Percentiles rank a stretch among this genome's conserved stretches.
Conservation (phyloP, 2,329 filamentous ascomycete species). For the Graphilbum ipis-grandicollis region DNA sequence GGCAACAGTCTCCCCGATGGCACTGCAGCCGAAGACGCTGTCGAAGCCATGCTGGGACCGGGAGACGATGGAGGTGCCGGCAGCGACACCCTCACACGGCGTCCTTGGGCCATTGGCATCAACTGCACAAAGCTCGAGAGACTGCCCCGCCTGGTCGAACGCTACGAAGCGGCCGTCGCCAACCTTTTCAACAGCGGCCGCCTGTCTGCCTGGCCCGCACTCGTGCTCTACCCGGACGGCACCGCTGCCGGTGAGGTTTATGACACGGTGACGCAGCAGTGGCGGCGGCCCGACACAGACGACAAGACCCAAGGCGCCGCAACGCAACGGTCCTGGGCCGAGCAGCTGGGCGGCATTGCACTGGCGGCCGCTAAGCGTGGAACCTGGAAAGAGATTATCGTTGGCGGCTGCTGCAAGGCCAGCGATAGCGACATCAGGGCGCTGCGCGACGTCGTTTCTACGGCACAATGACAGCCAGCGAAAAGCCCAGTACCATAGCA, state of each 20-base stretch:
- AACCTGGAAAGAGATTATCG: slow-evolving; percentile 27
- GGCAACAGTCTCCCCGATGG: slow-evolving; percentile 38
- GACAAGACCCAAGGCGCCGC: background rate
- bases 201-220: slow-evolving; percentile 25
- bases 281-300: slow-evolving; percentile 25
- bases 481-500: too few relatives aligned
- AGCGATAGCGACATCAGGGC: slow-evolving; percentile 13
- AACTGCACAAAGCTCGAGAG: slow-evolving; percentile 54
- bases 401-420: slow-evolving; percentile 36
- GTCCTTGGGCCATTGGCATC: slow-evolving; percentile 42
- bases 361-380: slow-evolving; percentile 17
- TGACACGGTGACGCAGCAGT: slow-evolving; percentile 42
- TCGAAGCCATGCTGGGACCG: slow-evolving; percentile 17
- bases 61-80: background rate
- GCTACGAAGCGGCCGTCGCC: slow-evolving; percentile 32
- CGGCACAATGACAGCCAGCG: too few relatives aligned
- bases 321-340: slow-evolving; percentile 22
- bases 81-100: slow-evolving; percentile 5
- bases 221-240: slow-evolving; percentile 52
- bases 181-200: slow-evolving; percentile 18
- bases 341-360: slow-evolving; percentile 24
- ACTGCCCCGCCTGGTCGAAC: slow-evolving; percentile 33
- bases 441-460: too few relatives aligned
- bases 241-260: slow-evolving; percentile 53
- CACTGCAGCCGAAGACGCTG: slow-evolving; percentile 23